Conservation (phyloP, 1,284 basidiomycete species). For the Papiliotrema terrestris region DNA sequence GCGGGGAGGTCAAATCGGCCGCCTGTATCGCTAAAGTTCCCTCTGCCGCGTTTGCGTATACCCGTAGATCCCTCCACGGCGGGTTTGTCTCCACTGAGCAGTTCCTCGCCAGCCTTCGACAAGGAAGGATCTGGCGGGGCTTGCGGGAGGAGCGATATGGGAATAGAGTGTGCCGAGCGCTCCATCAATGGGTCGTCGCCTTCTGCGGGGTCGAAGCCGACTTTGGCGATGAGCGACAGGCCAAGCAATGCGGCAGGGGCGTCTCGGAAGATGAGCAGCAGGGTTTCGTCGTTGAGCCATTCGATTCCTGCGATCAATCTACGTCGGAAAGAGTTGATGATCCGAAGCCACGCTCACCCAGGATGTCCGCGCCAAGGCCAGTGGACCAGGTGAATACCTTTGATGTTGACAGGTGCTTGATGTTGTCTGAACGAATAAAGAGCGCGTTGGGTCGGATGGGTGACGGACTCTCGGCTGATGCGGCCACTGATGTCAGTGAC, state of each 20-base stretch:
- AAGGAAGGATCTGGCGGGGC: constrained; percentile 14
- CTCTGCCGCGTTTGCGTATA: constrained; percentile 29
- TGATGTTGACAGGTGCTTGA: constrained; percentile 41
- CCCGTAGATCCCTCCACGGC: constrained; percentile 4
- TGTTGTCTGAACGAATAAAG: constrained; percentile 35
- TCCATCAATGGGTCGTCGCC: constrained; percentile 43
- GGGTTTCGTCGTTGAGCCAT: constrained; percentile 46
- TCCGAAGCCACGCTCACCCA: constrained; percentile 26
- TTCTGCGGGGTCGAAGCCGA: constrained; percentile 44
- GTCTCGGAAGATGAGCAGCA: constrained; percentile 38
- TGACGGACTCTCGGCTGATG: constrained; percentile 23
- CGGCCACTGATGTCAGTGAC: constrained; percentile 20
- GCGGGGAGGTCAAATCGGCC: constrained; percentile 15
- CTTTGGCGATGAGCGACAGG: constrained; percentile 39
- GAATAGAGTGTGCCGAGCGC: constrained; percentile 37
- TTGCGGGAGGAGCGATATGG: constrained; percentile 32
- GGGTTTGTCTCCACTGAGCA: constrained; percentile 6
- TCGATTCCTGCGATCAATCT: constrained; percentile 33
- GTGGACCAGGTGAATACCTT: constrained; percentile 44
- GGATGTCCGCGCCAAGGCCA: constrained; percentile 32
- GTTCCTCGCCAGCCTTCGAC: constrained; percentile 17
- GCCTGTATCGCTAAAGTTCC: constrained; percentile 20
- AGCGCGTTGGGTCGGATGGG: constrained; percentile 35
- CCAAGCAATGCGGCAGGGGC: constrained; percentile 33
- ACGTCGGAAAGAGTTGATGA: background rate